Percentiles rank a stretch among this genome's conserved stretches.
Conservation (phyloP, 2,329 filamentous ascomycete genomes). For the Paecilomyces sp. region DNA sequence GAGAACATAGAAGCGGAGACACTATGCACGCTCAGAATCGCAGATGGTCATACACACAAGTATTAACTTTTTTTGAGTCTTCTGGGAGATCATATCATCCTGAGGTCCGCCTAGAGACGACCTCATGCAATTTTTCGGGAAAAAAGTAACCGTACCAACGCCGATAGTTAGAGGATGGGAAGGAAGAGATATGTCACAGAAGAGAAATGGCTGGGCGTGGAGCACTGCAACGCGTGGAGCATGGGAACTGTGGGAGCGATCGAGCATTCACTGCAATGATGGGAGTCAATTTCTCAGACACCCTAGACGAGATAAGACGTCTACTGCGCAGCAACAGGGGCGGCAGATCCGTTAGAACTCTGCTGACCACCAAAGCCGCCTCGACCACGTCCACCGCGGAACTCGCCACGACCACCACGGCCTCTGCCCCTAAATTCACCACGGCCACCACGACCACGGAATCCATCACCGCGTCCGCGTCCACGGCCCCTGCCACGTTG, state of each 20-base stretch:
- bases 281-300: not conserved
- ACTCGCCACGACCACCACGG: constrained; percentile 24
- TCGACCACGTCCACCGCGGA: constrained; percentile 26
- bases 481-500: constrained; percentile 28
- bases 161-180: constrained; percentile 16
- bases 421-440: constrained; percentile 30
- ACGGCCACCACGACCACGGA: constrained; percentile 27
- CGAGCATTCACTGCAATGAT: not conserved
- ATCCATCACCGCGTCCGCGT: constrained; percentile 30
- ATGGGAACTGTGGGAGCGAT: constrained; percentile 1
- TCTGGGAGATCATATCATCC: not conserved
- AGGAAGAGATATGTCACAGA: constrained; percentile 6
- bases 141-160: constrained; percentile 30
- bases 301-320: constrained; percentile 4
- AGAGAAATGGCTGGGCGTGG: not conserved
- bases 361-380: constrained; percentile 18
- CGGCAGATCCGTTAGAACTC: constrained; percentile 13
- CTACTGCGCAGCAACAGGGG: constrained; percentile 13
- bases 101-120: not conserved
- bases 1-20: constrained; percentile 15
- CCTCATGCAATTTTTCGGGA: not conserved
- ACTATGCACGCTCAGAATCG: constrained; percentile 33
- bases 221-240: constrained; percentile 1
- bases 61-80: constrained; percentile 16
- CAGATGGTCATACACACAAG: constrained; percentile 19